Evolutionary conservation across 257 asterid species (phyloP), one percentile per base, ranked within the genome.

Genomic region (Scutellaria minor): DNA sequence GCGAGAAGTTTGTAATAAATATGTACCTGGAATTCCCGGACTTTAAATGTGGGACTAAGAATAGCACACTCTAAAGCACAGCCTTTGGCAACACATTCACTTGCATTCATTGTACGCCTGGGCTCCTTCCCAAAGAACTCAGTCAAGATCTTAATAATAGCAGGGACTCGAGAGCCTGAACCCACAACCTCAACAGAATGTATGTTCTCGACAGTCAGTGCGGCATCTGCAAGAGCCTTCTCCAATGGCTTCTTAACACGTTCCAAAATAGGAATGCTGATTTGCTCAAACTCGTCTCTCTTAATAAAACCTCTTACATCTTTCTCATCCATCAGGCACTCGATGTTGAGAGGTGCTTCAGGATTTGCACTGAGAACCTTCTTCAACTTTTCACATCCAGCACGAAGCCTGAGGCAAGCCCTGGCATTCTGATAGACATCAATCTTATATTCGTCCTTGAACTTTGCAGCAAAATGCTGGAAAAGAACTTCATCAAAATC

Each of bases 41-140:
- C 96, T 90, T 90, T 90, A 75, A 90, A 90, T 10, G 96, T 90
- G 20, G 96, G 96, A 46, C 96, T 87, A 6, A 90, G 90, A 47
- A 90, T 90, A 37, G 96, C 97, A 75, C 95, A 89, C 75, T 92
- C 82, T 41, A 92, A 62, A 22, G 96, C 96, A 64, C 85, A 60
- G 14, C 97, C 97, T 79, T 92, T 92, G 10, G 96, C 90, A 42
- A 92, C 97, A 79, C 96, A 89, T 78, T 92, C 97, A 74, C 95
- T 89, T 9, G 93, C 97, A 79, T 91, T 91, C 97, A 91, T 91
- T 45, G 97, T 91, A 5, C 97, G 91, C 60, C 97, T 85, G 2
- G 97, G 97, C 71, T 92, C 96, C 85, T 81, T 89, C 2, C 89
- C 88, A 4, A 89, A 92, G 82, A 89, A 92, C 65, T 92, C 98